Percentiles rank a stretch among this genome's conserved stretches.
Evolutionary conservation across 2,329 filamentous ascomycete species (phyloP).

Genomic region (Stromatinia cepivora): DNA sequence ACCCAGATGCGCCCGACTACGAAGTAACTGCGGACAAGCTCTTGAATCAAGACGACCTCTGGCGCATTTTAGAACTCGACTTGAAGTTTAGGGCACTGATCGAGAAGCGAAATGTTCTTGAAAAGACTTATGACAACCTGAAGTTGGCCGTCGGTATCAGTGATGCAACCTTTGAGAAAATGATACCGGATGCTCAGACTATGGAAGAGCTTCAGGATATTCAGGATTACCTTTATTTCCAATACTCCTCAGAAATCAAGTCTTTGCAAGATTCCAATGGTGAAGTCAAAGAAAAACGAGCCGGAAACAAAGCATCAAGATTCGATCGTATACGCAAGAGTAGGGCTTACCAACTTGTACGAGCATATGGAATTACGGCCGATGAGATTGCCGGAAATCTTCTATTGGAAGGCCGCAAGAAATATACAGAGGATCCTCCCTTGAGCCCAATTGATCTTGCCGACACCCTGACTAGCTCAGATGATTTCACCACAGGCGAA

Average conservation of each 20-base stretch:
- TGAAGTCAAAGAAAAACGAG: constrained; percentile 65
- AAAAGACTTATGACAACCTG: constrained; percentile 74
- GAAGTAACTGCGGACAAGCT: constrained; percentile 82
- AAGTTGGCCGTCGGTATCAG: constrained; percentile 60
- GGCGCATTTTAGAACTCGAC: constrained; percentile 92
- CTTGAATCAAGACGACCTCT: constrained; percentile 87
- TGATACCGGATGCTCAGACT: constrained; percentile 75
- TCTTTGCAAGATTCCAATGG: constrained; percentile 68
- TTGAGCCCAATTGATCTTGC: constrained; percentile 83
- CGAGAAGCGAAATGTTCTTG: constrained; percentile 85
- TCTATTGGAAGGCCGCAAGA: constrained; percentile 72
- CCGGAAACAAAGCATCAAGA: constrained; percentile 76
- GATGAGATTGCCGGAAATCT: constrained; percentile 88
- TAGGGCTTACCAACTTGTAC: constrained; percentile 78
- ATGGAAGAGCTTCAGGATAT: constrained; percentile 97
- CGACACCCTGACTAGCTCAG: constrained; percentile 69
- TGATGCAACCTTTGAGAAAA: constrained; percentile 76
- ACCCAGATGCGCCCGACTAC: constrained; percentile 70
- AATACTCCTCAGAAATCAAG: constrained; percentile 80
- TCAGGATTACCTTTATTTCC: constrained; percentile 95
- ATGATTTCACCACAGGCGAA: constrained; percentile 73
- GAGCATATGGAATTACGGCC: constrained; percentile 85
- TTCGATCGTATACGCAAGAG: constrained; percentile 83
- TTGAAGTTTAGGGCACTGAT: constrained; percentile 91
- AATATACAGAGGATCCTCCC: constrained; percentile 80